Base-by-base conservation (phyloP, 352 stramenopile species). In the Aphanomyces astaci region DNA sequence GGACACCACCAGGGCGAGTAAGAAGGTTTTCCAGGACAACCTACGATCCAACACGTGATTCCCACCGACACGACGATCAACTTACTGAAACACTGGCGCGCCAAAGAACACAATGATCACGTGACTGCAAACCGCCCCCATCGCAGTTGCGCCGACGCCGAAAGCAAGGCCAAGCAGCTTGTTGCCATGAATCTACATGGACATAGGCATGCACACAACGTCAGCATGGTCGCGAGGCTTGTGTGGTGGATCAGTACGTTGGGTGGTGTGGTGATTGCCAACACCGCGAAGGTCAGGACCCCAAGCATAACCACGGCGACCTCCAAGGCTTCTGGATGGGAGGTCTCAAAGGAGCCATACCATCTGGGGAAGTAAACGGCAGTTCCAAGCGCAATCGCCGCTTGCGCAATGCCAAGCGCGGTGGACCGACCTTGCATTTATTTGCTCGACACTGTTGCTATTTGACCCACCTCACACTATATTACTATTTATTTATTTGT, bases 71-170 rank as follows among this genome's bases (percentile, higher is more conserved):
- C n/a, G n/a, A n/a, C n/a, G n/a, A n/a, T n/a, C n/a, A n/a, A 45
- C 78, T 19, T 72, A 94, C 86, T 84, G 72, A 27, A 79, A 48
- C 28, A 94, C 56, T 0, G 86, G 81, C 7, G 86, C 86, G 32
- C 86, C 86, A 54, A 94, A 94, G 55, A 92, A 71, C 25, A 92
- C 71, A 70, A 92, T 75, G 25, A 75, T 60, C 25, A 82, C 71
- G 66, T 94, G 79, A 71, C 87, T 87, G 28, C 79, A 36, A 13
- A 46, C 63, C 1, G 76, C 72, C 40, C 82, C 81, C 10, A 82
- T 32, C 5, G 71, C 19, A 4, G 40, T 59, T 5, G 45, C 0
- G 9, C 40, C 45, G 30, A 68, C 25, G 28, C 31, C 33, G 15
- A n/a, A n/a, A 19, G 24, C 39, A 15, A 36, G 13, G 4, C 4